Evolutionary conservation across 148 eudicot genomes (phyloP).

Genomic region (Simmondsia chinensis): DNA sequence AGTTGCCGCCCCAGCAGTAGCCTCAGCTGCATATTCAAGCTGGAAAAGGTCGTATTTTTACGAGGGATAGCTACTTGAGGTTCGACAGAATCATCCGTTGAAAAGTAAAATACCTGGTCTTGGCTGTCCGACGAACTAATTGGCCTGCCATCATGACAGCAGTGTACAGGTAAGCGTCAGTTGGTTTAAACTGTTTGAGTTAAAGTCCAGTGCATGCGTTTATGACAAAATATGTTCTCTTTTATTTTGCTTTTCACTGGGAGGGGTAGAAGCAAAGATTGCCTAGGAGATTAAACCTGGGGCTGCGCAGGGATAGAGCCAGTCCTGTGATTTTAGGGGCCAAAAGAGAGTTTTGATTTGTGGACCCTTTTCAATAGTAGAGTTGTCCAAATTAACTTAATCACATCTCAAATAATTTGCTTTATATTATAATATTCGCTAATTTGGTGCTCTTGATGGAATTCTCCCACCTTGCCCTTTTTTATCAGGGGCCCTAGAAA

Average conservation of each 20-base stretch:
- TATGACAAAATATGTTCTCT: not conserved
- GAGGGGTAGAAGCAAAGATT: not conserved
- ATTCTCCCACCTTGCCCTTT: too few relatives aligned
- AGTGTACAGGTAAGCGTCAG: slow-evolving; percentile 51
- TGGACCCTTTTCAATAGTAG: too few relatives aligned
- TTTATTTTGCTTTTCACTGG: not conserved
- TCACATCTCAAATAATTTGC: too few relatives aligned
- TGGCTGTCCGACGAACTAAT: slow-evolving; percentile 29
- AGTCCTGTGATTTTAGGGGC: too few relatives aligned
- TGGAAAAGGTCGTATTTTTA: slow-evolving; percentile 26
- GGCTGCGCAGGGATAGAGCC: not conserved
- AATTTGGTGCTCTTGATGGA: too few relatives aligned
- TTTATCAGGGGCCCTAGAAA: too few relatives aligned
- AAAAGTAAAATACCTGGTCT: slow-evolving; percentile 8
- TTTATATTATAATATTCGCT: too few relatives aligned
- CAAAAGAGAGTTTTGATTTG: too few relatives aligned
- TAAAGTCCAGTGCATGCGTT: not conserved
- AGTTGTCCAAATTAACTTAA: too few relatives aligned
- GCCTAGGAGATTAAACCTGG: not conserved
- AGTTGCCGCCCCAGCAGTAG: slow-evolving; percentile 17
- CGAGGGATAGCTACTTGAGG: slow-evolving; percentile 26
- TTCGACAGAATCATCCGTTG: slow-evolving; percentile 23
- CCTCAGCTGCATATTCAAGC: slow-evolving; percentile 26
- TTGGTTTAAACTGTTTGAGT: not conserved
- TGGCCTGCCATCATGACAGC: slow-evolving; percentile 29